Base-by-base conservation (phyloP, 495 filamentous ascomycete species). In the Penicillium argentinense region DNA sequence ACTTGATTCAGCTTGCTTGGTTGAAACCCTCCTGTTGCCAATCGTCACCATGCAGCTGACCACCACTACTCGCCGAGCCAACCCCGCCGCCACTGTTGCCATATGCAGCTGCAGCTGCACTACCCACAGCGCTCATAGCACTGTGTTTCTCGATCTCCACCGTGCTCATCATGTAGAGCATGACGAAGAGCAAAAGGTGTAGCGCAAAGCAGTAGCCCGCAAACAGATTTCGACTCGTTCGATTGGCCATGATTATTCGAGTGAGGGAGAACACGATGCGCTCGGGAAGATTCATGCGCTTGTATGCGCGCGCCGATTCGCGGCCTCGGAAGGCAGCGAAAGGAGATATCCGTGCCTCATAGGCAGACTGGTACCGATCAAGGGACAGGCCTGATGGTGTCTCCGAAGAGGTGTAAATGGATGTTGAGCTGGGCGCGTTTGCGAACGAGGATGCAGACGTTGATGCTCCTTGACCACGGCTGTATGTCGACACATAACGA, bases 261-360 rank as follows among this genome's bases (percentile, higher is more conserved):
- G 93, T 95, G 46, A 97, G 78, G 9, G 89, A 91, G 67, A 93
- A 96, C 13, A 99, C 86, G 11, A 89, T 74, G 19, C 95, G 76
- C 71, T 99, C 93, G 0, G 90, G 89, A 4, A 97, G 67, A 49
- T 81, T 89, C 92, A 99, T 96, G 23, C 93, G 83, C 58, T 92
- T 91, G 65, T 95, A 89, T n/a, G 93, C 95, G 23, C 93, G 76
- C 5, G 89, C 85, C 26, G 86, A 88, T 73, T 99, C 93, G 27
- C 91, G 83, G 4, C 93, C 91, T 28, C 91, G 79, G 69, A 97
- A 98, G 5, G 88, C 90, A 19, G 92, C 91, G 59, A 99, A 99
- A 0, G 93, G 93, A 9, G 89, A 95, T 24, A 98, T 85, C 59
- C 90, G 92, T 16, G 87, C 86, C 69, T 99, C 93, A 66, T 99